Evolutionary conservation across 345 rosid genomes (phyloP).

Genomic region (Murraya paniculata): DNA sequence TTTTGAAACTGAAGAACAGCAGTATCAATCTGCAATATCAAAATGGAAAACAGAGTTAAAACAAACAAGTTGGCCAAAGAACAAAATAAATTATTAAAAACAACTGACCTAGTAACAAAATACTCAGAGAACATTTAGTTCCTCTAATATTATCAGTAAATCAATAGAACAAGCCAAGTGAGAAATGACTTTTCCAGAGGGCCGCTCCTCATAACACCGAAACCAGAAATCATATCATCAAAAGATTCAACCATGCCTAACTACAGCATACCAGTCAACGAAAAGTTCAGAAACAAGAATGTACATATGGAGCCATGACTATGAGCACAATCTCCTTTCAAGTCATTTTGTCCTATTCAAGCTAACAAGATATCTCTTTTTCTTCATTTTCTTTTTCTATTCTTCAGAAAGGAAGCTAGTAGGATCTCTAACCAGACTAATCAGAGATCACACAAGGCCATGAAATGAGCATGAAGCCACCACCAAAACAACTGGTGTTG

Average conservation of each 20-base stretch:
- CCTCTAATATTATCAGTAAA: background rate
- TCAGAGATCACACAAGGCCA: background rate
- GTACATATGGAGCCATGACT: background rate
- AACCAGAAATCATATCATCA: background rate
- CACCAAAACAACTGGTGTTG: background rate
- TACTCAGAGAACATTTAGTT: background rate
- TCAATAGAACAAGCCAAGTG: background rate
- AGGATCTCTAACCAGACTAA: background rate
- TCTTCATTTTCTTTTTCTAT: too few relatives aligned
- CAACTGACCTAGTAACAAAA: background rate
- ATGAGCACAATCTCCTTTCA: background rate
- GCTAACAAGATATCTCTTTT: background rate
- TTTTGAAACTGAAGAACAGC: slow-evolving; percentile 84
- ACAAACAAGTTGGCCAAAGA: background rate
- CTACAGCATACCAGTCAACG: background rate
- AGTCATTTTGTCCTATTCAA: background rate
- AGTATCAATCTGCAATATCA: slow-evolving; percentile 57
- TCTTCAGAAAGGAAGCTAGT: background rate
- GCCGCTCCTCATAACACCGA: background rate
- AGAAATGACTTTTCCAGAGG: background rate
- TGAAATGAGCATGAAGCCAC: background rate
- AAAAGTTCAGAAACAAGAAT: background rate
- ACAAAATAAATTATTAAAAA: background rate
- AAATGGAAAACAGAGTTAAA: slow-evolving; percentile 13
- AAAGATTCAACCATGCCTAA: background rate